Evolutionary conservation across 768 basidiomycete species (phyloP), one percentile per base, ranked within the genome.

Genomic region (Hypholoma sublateritium): DNA sequence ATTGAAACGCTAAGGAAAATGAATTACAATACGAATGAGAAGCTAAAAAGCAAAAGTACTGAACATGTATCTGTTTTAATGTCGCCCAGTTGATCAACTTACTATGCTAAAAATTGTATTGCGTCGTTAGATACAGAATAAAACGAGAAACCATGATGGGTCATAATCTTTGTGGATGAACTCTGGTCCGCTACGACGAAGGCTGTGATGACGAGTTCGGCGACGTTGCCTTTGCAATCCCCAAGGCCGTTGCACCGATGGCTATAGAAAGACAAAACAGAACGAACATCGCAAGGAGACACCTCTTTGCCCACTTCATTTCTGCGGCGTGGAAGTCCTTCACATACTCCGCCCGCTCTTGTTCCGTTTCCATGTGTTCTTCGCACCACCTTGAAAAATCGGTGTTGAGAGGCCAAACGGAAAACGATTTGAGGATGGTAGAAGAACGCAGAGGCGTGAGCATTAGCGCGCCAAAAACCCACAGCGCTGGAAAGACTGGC

Each of bases 281-380:
- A 1, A 62, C 16, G 1, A 44, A 42, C 1, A 55, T 24, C 0
- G 64, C 61, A 12, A 59, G 9, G 5, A 58, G 41, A n/a, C 63
- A 65, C 34, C 61, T 47, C 28, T 56, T 65, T 1, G 61, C 59
- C 63, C 63, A 65, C 37, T 59, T 65, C 45, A 45, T 57, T 45
- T 65, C 59, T 6, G 53, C 53, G 22, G 54, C 46, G 3, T 55
- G 57, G 55, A 65, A 59, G 50, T 47, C 54, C 16, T 34, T 32
- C 36, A 57, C 12, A 48, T 54, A 62, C 8, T 55, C 59, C 14
- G 24, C 36, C 21, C 59, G 60, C 9, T 62, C 59, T 32, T 59
- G 54, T 21, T 62, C 64, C 5, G 61, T 60, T 9, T 43, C 54
- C 36, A 60, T 3, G 34, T 62, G 47, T 17, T 65, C 55, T 14